A percentile compares a stretch with the other conserved stretches of the same genome.
Evolutionary conservation across 495 filamentous ascomycete species (phyloP).

Genomic region (Aspergillus incahuasiensis): DNA sequence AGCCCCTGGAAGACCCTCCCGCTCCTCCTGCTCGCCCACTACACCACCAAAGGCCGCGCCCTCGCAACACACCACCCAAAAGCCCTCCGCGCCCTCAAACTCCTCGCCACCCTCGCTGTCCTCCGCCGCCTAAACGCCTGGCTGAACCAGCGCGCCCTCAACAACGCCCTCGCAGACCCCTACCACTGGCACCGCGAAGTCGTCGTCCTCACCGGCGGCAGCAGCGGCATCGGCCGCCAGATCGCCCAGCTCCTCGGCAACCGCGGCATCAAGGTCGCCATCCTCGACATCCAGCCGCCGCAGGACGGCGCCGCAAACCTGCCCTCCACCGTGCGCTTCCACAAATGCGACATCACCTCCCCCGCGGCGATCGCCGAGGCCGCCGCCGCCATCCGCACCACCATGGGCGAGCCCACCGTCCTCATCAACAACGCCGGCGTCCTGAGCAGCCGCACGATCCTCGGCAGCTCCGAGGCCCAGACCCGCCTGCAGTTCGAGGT

Average conservation of each 20-base stretch:
- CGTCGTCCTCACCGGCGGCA: conserved; percentile 67
- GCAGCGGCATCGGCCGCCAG: conserved; percentile 61
- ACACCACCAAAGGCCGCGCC: conserved; percentile 52
- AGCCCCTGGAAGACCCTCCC: conserved; percentile 56
- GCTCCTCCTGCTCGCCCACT: conserved; percentile 53
- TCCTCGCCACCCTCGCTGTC: conserved; percentile 37
- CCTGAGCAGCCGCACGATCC: conserved; percentile 55
- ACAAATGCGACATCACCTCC: conserved; percentile 61
- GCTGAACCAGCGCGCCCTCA: conserved; percentile 49
- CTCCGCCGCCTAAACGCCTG: conserved; percentile 43
- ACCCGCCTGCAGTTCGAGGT: conserved; percentile 65
- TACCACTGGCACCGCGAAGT: conserved; percentile 70
- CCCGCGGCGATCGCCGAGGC: conserved; percentile 41
- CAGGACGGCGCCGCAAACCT: conserved; percentile 38
- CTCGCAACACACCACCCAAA: conserved; percentile 45
- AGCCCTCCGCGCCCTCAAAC: conserved; percentile 22
- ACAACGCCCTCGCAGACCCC: conserved; percentile 56
- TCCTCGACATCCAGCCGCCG: conserved; percentile 64
- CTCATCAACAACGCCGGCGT: conserved; percentile 76
- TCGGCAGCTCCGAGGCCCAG: conserved; percentile 50
- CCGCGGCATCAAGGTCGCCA: conserved; percentile 55
- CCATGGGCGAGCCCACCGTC: conserved; percentile 61
- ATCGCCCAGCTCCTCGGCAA: conserved; percentile 58
- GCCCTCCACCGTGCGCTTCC: conserved; percentile 52
- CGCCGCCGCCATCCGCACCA: conserved; percentile 45